phyloP scores from a whole-genome alignment of 768 basidiomycete genomes.

The Amanita fuliginea region DNA sequence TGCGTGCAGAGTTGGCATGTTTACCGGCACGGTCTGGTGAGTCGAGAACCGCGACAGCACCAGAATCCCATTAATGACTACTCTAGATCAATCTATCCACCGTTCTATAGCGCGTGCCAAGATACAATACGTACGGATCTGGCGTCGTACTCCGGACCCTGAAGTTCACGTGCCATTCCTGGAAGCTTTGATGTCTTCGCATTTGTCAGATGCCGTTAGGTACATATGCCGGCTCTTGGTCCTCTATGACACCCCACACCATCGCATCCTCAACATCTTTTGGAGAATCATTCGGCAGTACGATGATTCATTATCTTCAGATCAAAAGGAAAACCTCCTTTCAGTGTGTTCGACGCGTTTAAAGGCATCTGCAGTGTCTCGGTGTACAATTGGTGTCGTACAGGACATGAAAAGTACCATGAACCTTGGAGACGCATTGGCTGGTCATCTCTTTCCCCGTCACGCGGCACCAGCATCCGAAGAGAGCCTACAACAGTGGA shows the following conservation, averaged over 20 bases:
- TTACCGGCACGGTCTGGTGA: constrained; percentile 14
- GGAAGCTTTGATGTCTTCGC: constrained; percentile 23
- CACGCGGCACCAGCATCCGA: constrained; percentile 7
- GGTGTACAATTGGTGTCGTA: background rate
- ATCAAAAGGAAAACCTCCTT: background rate
- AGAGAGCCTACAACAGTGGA: constrained; percentile 16
- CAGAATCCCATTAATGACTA: background rate
- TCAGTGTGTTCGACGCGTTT: background rate
- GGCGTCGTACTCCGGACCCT: constrained; percentile 22
- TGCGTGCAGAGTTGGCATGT: constrained; percentile 33
- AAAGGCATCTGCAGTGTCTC: background rate
- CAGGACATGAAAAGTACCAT: constrained; percentile 2
- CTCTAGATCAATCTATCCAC: constrained; percentile 11
- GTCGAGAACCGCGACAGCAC: background rate
- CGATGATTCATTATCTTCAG: background rate
- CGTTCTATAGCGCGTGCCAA: constrained; percentile 22
- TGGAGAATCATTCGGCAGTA: background rate
- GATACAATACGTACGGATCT: constrained; percentile 28
- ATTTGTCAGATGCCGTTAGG: constrained; percentile 19
- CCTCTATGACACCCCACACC: constrained; percentile 19
- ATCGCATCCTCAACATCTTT: constrained; percentile 23
- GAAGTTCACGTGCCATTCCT: constrained; percentile 40
- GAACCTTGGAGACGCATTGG: constrained; percentile 14
- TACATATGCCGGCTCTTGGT: constrained; percentile 26
- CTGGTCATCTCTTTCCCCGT: constrained; percentile 16